Evolutionary conservation across 2,329 filamentous ascomycete genomes (phyloP).

Genomic region (Lojkania enalia): DNA sequence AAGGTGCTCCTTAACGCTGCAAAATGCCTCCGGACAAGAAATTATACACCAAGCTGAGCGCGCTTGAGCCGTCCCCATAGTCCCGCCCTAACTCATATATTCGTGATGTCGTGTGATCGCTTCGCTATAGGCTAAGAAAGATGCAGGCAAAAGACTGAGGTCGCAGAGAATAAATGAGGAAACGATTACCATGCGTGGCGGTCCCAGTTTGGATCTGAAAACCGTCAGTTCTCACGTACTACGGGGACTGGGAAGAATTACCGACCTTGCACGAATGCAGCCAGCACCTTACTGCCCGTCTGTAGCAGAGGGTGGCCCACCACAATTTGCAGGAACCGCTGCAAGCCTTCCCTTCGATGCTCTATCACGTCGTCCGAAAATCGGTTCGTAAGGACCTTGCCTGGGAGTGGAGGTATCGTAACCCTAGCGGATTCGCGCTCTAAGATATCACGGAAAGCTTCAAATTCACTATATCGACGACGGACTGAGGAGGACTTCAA

Average conservation of each 20-base stretch:
- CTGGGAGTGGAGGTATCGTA: constrained; percentile 91
- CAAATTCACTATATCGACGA: constrained; percentile 95
- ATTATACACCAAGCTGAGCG: background rate
- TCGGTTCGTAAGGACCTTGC: constrained; percentile 96
- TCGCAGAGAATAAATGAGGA: background rate
- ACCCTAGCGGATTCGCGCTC: constrained; percentile 94
- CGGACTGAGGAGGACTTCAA: constrained; percentile 82
- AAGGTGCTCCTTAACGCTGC: constrained; percentile 27
- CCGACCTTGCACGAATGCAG: constrained; percentile 92
- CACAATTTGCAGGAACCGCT: constrained; percentile 96
- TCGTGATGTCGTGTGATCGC: constrained; percentile 19
- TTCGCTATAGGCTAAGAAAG: constrained; percentile 1
- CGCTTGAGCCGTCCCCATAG: background rate
- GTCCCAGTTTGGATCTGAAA: constrained; percentile 82
- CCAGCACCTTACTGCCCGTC: constrained; percentile 95
- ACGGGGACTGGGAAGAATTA: no score
- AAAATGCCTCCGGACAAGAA: constrained; percentile 10
- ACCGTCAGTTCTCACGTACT: constrained; percentile 18
- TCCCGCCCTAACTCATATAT: constrained; percentile 14
- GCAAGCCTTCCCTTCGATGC: constrained; percentile 84
- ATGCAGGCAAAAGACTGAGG: constrained; percentile 1
- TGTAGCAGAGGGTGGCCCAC: constrained; percentile 95
- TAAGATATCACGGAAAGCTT: constrained; percentile 97
- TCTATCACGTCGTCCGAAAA: constrained; percentile 99
- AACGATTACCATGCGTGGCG: constrained; percentile 46